phyloP scores from a whole-genome alignment of 129 eudicot genomes.

The Apium graveolens region DNA sequence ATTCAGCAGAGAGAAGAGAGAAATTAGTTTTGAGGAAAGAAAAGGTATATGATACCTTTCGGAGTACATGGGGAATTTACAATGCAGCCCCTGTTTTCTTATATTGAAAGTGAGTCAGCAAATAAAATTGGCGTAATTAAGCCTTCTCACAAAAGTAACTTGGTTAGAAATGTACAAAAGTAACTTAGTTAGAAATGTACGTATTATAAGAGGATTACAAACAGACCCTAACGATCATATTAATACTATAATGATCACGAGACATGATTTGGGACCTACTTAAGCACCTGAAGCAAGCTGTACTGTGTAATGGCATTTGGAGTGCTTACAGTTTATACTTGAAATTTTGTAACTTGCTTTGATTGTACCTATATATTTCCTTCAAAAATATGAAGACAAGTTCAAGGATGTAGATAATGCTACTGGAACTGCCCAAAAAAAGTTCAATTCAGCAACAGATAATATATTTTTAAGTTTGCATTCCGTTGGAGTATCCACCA shows the following conservation, averaged over 20 bases:
- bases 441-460: too few species aligned
- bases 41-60: too few species aligned
- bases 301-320: not conserved
- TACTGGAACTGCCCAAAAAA: not conserved
- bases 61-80: not conserved
- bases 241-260: too few species aligned
- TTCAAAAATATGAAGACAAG: conserved; percentile 21
- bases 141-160: too few species aligned
- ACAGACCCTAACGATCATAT: too few species aligned
- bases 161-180: too few species aligned
- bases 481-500: conserved; percentile 3
- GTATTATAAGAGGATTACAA: too few species aligned
- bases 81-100: not conserved
- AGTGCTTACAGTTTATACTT: not conserved
- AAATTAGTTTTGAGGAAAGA: not conserved
- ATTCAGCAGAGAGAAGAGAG: not conserved
- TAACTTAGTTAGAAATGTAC: too few species aligned
- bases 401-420: conserved; percentile 25
- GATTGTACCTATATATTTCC: too few species aligned
- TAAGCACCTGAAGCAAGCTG: not conserved
- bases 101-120: too few species aligned
- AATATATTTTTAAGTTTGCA: too few species aligned
- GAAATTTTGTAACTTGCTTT: not conserved
- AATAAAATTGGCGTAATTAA: too few species aligned
- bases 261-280: not conserved